Conservation (phyloP, 139 green algal species). For the Chlamydomonas asymmetrica region DNA sequence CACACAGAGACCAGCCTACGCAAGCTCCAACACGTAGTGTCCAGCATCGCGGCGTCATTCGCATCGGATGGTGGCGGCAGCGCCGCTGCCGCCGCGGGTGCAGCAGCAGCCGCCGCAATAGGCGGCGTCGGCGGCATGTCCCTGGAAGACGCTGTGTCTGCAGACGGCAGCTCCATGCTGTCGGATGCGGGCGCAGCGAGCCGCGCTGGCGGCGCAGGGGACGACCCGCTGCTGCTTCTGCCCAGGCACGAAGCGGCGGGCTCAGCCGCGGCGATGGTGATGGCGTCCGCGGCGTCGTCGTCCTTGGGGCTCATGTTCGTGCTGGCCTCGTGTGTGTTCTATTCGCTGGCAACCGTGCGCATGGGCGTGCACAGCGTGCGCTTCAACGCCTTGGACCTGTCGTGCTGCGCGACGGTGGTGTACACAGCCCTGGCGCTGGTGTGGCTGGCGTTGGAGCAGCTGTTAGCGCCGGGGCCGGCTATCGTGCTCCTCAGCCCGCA, state of each 20-base stretch:
- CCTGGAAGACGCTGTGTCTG: background rate
- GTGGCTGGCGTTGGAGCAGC: conserved; percentile 7
- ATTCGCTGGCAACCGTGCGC: conserved; percentile 17
- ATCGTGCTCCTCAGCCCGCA: no score
- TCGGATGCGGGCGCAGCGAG: background rate
- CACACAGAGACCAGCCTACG: no score
- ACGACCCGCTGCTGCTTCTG: background rate
- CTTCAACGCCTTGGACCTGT: conserved; percentile 10
- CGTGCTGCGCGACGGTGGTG: background rate
- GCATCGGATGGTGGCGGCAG: background rate
- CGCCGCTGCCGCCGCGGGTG: no score
- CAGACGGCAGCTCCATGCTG: background rate
- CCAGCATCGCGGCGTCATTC: no score
- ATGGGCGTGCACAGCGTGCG: conserved; percentile 22
- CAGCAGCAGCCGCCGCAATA: background rate
- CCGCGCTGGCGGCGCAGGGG: background rate
- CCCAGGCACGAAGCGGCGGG: background rate
- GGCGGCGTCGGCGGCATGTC: background rate
- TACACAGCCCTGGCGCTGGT: conserved; percentile 18
- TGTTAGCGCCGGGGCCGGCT: background rate
- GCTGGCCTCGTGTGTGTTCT: conserved; percentile 25
- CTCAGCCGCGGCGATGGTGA: background rate
- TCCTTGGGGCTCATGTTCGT: conserved; percentile 18
- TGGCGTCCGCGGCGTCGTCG: background rate
- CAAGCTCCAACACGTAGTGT: no score